A percentile compares a stretch with the other conserved stretches of the same genome.
Conservation (phyloP, 345 rosid genomes). For the Salix brachista region DNA sequence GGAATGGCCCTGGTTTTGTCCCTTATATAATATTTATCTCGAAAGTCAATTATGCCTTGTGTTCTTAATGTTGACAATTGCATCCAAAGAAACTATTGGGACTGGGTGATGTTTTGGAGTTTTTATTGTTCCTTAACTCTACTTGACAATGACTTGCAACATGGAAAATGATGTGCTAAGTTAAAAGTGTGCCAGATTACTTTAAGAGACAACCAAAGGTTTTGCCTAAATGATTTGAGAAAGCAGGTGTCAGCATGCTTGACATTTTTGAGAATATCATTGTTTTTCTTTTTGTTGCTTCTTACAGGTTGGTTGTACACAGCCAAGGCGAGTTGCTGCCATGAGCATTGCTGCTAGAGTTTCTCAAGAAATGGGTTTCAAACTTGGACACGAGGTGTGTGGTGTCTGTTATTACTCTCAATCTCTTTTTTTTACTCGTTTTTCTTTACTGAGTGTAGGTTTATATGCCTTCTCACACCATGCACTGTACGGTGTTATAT, state of each 20-base stretch:
- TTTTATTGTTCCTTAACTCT: too few species aligned
- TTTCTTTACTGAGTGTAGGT: background rate
- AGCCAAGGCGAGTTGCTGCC: slow-evolving; percentile 96
- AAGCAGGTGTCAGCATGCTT: background rate
- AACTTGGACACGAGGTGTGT: slow-evolving; percentile 90
- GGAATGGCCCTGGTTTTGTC: too few species aligned
- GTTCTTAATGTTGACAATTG: too few species aligned
- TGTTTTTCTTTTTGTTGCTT: slow-evolving; percentile 1
- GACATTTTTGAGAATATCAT: background rate
- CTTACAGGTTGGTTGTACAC: slow-evolving; percentile 89
- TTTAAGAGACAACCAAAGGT: too few species aligned
- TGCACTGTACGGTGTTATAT: too few species aligned
- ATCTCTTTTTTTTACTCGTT: background rate
- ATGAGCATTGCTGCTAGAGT: slow-evolving; percentile 99
- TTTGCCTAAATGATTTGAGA: background rate
- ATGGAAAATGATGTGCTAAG: too few species aligned
- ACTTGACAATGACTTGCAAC: too few species aligned
- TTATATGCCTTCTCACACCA: background rate
- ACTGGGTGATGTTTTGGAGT: too few species aligned
- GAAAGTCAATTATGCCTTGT: too few species aligned
- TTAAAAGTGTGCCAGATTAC: too few species aligned
- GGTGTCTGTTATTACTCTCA: background rate
- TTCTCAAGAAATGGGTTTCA: slow-evolving; percentile 97
- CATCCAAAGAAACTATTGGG: too few species aligned
- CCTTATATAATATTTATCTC: too few species aligned